phyloP scores from a whole-genome alignment of 2,329 filamentous ascomycete species.

The Aspergillus sp. region DNA sequence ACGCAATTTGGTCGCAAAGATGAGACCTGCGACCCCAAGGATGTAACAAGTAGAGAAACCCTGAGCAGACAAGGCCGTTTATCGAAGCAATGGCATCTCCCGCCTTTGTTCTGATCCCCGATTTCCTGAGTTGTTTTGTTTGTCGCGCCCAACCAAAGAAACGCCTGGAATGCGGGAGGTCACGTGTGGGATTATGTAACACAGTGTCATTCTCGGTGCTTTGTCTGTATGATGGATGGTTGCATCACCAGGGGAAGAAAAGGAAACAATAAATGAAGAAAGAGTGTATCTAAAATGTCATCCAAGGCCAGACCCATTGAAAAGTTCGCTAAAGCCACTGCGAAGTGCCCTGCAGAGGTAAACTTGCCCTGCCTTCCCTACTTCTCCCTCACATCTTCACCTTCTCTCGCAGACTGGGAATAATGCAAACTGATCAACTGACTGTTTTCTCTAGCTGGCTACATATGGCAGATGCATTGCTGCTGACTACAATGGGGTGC shows the following conservation, averaged over 20 bases:
- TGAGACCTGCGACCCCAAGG: not conserved
- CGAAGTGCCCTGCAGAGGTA: slow-evolving; percentile 64
- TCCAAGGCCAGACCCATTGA: slow-evolving; percentile 58
- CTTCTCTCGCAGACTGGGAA: no score
- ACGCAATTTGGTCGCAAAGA: slow-evolving; percentile 7
- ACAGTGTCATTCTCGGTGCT: no score
- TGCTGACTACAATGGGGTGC: slow-evolving; percentile 80
- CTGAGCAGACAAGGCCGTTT: slow-evolving; percentile 1
- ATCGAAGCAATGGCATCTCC: slow-evolving; percentile 1
- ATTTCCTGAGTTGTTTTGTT: slow-evolving; percentile 9
- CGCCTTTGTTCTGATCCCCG: slow-evolving; percentile 4
- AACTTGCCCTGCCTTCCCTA: slow-evolving; percentile 2
- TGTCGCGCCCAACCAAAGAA: slow-evolving; percentile 13
- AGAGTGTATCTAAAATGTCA: not conserved
- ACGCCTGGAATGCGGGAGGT: slow-evolving; percentile 5
- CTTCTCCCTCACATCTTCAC: not conserved
- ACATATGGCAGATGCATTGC: slow-evolving; percentile 89
- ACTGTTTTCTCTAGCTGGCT: slow-evolving; percentile 56
- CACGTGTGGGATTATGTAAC: slow-evolving; percentile 14
- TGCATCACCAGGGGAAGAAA: no score
- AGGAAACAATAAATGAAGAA: no score
- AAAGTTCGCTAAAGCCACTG: slow-evolving; percentile 61
- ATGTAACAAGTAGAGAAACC: not conserved
- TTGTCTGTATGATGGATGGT: no score
- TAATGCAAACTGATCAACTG: slow-evolving; percentile 4